phyloP scores from a whole-genome alignment of 176 grass and related monocot genomes.

The Aegilops tauschii region DNA sequence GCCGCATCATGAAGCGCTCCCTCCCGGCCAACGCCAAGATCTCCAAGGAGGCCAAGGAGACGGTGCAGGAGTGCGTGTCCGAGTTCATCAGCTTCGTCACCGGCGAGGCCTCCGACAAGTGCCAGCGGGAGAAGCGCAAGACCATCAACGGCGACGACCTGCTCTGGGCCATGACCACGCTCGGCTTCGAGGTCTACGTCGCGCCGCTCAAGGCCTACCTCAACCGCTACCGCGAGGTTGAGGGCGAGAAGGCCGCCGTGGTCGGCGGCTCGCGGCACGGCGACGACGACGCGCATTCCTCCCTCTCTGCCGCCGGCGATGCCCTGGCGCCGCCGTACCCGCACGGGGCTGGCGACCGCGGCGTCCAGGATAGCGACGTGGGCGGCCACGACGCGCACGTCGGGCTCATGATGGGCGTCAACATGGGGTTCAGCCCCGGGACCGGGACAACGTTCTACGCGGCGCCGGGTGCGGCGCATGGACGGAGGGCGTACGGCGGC shows the following conservation, averaged over 20 bases:
- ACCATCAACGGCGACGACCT: conserved; percentile 97
- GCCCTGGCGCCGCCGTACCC: not conserved
- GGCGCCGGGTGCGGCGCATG: not conserved
- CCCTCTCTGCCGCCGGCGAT: not conserved
- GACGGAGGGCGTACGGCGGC: conserved; percentile 25
- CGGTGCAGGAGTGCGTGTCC: conserved; percentile 96
- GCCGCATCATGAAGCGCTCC: conserved; percentile 87
- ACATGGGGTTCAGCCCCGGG: conserved; percentile 23
- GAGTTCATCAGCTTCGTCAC: conserved; percentile 98
- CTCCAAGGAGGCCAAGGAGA: conserved; percentile 91
- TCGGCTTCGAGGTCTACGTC: conserved; percentile 86
- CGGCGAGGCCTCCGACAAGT: conserved; percentile 95
- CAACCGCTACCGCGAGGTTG: conserved; percentile 65
- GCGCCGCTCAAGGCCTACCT: conserved; percentile 69
- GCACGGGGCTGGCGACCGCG: not conserved
- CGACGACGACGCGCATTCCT: conserved; percentile 4
- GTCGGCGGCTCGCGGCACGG: conserved; percentile 22
- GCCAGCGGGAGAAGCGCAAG: conserved; percentile 97
- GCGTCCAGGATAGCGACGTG: not conserved
- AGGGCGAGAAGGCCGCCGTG: conserved; percentile 70
- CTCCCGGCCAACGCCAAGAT: conserved; percentile 93
- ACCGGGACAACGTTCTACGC: conserved; percentile 35
- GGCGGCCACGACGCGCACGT: conserved; percentile 1
- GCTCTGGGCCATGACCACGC: conserved; percentile 90
- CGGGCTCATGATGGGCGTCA: conserved; percentile 41